Evolutionary conservation across 108 stramenopile species (phyloP), one percentile per base, ranked within the genome.

Genomic region (Phaeodactylum tricornutum): DNA sequence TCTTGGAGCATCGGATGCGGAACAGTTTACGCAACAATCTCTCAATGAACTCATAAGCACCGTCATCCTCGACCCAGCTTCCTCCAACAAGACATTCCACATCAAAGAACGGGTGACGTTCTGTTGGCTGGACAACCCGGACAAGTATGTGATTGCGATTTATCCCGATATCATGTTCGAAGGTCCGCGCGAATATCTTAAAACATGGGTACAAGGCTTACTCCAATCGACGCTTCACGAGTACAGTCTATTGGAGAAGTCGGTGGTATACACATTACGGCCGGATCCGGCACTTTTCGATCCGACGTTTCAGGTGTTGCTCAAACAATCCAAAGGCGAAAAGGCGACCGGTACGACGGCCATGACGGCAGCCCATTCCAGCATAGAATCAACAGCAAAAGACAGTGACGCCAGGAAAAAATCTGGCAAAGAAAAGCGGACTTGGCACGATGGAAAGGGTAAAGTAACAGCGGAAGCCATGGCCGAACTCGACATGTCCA

Each of bases 381-480:
- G 4, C 55, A 59, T 32, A 51, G 58, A 14, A 28, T 32, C 40
- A 55, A 60, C 28, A 37, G 51, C 33, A 16, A 43, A 14, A 42
- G 50, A 25, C 22, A 49, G 30, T 30, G 64, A 49, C 15, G 20
- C 54, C 19, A 22, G 0, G 6, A 58, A 55, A 8, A 69, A 70
- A 28, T 56, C 53, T 19, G 81, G 81, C 17, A 88, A 88, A 38
- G 79, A 83, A 51, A 77, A 78, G 41, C 80, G 79, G 19, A 63
- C 74, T 17, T 88, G 87, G 87, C 73, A 82, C 43, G 81, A 87
- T 55, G 82, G 81, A 8, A 77, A 81, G 5, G 77, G 71, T 48
- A 84, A 88, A 43, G 71, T 88, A 1, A 88, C 82, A 7, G 73
- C 76, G 36, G 69, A 77, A 24, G 77, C 81, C 40, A 77, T 88